Base-by-base conservation (phyloP, 352 stramenopile species). In the Phytopythium chamaehyphon region DNA sequence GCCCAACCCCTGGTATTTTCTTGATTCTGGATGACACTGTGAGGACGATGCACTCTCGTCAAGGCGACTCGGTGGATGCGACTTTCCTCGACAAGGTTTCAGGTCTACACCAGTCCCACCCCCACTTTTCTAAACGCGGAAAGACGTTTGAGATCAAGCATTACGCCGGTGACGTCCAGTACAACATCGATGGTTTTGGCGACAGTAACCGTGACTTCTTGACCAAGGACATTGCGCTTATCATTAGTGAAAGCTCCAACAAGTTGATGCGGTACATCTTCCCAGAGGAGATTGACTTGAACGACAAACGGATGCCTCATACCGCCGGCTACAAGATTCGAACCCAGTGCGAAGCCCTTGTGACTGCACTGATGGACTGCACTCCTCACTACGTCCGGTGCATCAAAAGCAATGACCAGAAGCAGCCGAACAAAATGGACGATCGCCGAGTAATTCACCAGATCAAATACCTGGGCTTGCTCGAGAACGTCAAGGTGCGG, bases 321-420 rank as follows among this genome's bases (percentile, higher is more conserved):
- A 93, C 85, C 2, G 85, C 78, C 0, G 82, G 83, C 24, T 89
- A 85, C 48, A 87, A 88, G 43, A 95, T 95, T 33, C 76, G 85
- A 23, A 93, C 83, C 10, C 87, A 97, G 45, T 95, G 87, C 38
- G 76, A 93, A 49, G 85, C 82, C 24, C 81, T 97, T 31, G 88
- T 97, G 19, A 80, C 71, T 0, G 81, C 78, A 10, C 59, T 97
- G 22, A 94, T 95, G 79, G 80, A 93, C 52, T 96, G 89, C 62
- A 90, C 89, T 21, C 89, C 88, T 55, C 84, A 95, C 50, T 96
- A 97, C 44, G 86, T 96, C 44, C 84, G 87, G n/a, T 96, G 85
- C 52, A 95, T 97, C 53, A 96, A 97, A 61, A 91, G 83, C 4
- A 97, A 97, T 54, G 88, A 96, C 56, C 73, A 93, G 39, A 96